Conservation (phyloP, 2,329 filamentous ascomycete species). For the Alternaria longipes region DNA sequence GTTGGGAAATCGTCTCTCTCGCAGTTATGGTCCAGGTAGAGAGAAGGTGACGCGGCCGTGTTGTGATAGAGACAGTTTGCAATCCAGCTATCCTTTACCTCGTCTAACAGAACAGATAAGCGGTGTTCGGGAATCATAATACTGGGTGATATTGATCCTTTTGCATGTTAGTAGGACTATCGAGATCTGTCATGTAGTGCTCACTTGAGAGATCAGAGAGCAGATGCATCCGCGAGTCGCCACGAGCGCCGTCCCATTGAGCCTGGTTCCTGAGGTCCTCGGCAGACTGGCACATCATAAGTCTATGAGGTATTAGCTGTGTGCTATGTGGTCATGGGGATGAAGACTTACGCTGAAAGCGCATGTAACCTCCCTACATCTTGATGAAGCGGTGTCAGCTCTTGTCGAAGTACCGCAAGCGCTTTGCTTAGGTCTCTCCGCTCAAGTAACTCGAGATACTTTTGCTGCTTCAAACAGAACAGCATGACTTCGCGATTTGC, state of each 20-base stretch:
- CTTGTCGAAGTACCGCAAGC: slow-evolving; percentile 82
- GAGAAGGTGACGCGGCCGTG: slow-evolving; percentile 76
- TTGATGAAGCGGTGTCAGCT: slow-evolving; percentile 85
- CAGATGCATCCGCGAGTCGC: slow-evolving; percentile 75
- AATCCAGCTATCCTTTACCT: slow-evolving; percentile 86
- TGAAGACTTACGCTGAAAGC: slow-evolving; percentile 70
- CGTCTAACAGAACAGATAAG: slow-evolving; percentile 79
- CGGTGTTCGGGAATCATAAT: slow-evolving; percentile 97
- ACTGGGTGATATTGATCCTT: slow-evolving; percentile 90
- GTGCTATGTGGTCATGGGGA: not conserved
- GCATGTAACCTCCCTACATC: slow-evolving; percentile 81
- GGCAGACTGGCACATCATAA: slow-evolving; percentile 86
- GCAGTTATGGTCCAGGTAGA: slow-evolving; percentile 90
- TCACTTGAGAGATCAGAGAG: slow-evolving; percentile 85
- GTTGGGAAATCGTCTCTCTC: slow-evolving; percentile 82
- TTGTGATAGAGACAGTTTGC: slow-evolving; percentile 90
- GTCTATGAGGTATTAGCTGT: slow-evolving; percentile 58
- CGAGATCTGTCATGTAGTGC: slow-evolving; percentile 35
- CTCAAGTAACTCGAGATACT: slow-evolving; percentile 91
- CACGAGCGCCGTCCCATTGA: slow-evolving; percentile 83
- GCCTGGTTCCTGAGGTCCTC: slow-evolving; percentile 81
- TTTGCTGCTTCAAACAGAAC: slow-evolving; percentile 90
- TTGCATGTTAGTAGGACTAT: slow-evolving; percentile 23
- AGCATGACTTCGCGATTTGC: slow-evolving; percentile 82
- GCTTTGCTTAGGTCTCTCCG: slow-evolving; percentile 75